phyloP scores from a whole-genome alignment of 1,284 basidiomycete genomes.

The Leccinum solheimii region DNA sequence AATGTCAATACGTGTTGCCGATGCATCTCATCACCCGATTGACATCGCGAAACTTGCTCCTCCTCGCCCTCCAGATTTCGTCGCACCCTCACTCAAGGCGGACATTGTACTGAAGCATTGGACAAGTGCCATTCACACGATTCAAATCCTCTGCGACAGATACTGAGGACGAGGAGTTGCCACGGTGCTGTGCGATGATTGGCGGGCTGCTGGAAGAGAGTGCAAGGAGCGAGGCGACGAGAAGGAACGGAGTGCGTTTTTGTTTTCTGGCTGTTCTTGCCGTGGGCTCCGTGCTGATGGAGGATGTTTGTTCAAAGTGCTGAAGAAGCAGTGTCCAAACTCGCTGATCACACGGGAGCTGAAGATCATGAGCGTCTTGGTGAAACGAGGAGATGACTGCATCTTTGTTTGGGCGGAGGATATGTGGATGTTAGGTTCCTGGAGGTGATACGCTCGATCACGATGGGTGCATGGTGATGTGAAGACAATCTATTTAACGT shows the following conservation, averaged over 20 bases:
- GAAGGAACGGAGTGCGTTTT: conserved; percentile 71
- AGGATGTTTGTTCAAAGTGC: conserved; percentile 46
- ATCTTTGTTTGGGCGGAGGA: background rate
- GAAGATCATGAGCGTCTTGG: conserved; percentile 63
- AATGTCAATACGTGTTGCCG: conserved; percentile 78
- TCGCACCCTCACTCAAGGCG: conserved; percentile 75
- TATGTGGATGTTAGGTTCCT: too few relatives aligned
- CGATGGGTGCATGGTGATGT: too few relatives aligned
- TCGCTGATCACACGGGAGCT: conserved; percentile 77
- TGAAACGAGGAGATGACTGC: conserved; percentile 58
- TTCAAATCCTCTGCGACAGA: conserved; percentile 60
- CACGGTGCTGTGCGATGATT: conserved; percentile 71
- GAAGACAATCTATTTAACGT: too few relatives aligned
- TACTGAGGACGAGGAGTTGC: conserved; percentile 70
- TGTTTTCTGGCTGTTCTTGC: conserved; percentile 35
- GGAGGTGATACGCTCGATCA: too few relatives aligned
- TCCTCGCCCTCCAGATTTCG: conserved; percentile 91
- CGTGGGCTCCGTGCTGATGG: conserved; percentile 7
- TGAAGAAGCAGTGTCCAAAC: conserved; percentile 73
- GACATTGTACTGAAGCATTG: too few relatives aligned
- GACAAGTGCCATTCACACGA: conserved; percentile 82
- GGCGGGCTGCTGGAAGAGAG: conserved; percentile 82
- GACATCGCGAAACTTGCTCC: conserved; percentile 85
- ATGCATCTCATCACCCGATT: conserved; percentile 81
- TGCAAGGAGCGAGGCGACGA: conserved; percentile 87